Percentiles rank a stretch among this genome's conserved stretches.
These are phyloP conservation scores for Falciphora oryzae DNA, from an alignment of 2,329 filamentous ascomycete genomes.

Conservation along the genomic window DNA sequence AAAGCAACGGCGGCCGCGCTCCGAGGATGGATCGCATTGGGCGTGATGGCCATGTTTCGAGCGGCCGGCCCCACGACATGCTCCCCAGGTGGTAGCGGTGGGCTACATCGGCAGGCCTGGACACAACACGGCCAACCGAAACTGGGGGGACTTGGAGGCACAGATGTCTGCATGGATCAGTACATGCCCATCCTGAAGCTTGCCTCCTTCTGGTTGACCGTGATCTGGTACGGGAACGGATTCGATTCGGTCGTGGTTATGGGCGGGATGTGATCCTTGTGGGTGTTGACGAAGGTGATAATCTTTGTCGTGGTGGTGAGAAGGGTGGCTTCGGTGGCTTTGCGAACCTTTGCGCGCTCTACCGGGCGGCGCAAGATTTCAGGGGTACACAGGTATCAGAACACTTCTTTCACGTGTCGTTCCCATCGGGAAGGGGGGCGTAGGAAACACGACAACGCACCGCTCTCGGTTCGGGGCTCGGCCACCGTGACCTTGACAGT, in stretches of 20 bases:
- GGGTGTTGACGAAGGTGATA: slow-evolving; percentile 75
- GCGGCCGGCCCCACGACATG: too few species aligned
- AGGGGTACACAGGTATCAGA: not conserved
- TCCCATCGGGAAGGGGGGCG: not conserved
- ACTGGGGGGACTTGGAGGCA: not conserved
- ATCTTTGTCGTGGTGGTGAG: slow-evolving; percentile 86
- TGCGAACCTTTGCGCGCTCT: slow-evolving; percentile 85
- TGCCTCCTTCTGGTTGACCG: slow-evolving; percentile 70
- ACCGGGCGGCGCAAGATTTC: slow-evolving; percentile 1
- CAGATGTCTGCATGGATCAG: slow-evolving; percentile 26
- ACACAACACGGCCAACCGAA: not conserved
- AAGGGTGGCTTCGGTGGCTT: slow-evolving; percentile 85
- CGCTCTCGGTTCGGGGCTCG: slow-evolving; percentile 80
- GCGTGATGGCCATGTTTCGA: not conserved
- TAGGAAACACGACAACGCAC: slow-evolving; percentile 41
- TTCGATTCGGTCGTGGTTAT: slow-evolving; percentile 90
- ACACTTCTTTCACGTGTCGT: not conserved
- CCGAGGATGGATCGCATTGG: not conserved
- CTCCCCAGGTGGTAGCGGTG: not conserved
- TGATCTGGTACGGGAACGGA: slow-evolving; percentile 91
- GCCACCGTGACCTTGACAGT: slow-evolving; percentile 89
- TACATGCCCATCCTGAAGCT: slow-evolving; percentile 70
- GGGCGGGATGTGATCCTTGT: slow-evolving; percentile 94
- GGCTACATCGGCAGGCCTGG: not conserved
- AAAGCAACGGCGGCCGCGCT: not conserved